Evolutionary conservation across 352 stramenopile species (phyloP), one percentile per base, ranked within the genome.

Genomic region (Phytopythium sindhum): DNA sequence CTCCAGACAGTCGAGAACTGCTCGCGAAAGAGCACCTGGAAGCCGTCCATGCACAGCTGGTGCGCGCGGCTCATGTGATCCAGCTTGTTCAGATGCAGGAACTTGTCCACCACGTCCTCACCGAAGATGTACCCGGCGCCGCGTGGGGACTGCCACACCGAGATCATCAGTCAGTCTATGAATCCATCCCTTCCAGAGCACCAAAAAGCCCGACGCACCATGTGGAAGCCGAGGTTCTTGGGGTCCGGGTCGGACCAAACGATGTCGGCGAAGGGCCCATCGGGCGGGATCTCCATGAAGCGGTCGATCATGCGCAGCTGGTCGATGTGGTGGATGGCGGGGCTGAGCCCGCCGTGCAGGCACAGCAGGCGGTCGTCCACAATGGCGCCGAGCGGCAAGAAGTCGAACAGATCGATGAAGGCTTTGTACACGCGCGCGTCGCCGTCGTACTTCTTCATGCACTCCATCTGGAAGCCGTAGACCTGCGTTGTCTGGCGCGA

Each of bases 251-350:
- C 86, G 14, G 86, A 91, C 86, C 86, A 95, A 31, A 95, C 78
- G 64, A 95, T 88, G 59, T 95, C 86, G 47, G 82, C 82, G 64
- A 92, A 91, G 23, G 86, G 82, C 4, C 84, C 84, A 47, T 92
- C 84, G 15, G 82, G 77, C 33, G 84, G 84, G 61, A 92, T 90
- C 73, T 92, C 84, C 71, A 89, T 84, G 61, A 91, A 89, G 11
- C 84, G 78, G 62, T 93, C 66, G 57, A 97, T 88, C 74, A 91
- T 87, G 50, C 87, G 82, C 69, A 98, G 89, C 72, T 99, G 95
- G 72, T 98, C 94, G 26, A 99, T 47, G 54, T 90, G 82, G 58
- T 92, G 80, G 59, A 92, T 74, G 26, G 81, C 80, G 4, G 84
- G 84, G 54, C 80, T 90, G 4, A 92, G 51, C 0, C 84, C 84